These are phyloP conservation scores for Hippophae tibetana DNA, from an alignment of 306 rosid genomes.

Conservation along the genomic window DNA sequence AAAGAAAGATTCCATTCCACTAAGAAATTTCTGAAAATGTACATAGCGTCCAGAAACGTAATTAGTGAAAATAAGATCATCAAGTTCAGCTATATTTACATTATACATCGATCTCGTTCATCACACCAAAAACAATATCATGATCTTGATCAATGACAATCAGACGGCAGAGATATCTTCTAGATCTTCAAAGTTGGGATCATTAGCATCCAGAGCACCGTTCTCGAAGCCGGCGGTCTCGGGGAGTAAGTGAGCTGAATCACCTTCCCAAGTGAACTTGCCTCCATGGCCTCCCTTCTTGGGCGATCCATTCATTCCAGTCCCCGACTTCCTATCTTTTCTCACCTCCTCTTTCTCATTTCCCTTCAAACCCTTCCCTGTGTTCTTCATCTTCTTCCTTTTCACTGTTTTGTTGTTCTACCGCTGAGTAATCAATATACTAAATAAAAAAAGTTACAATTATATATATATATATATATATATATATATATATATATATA, in stretches of 20 bases:
- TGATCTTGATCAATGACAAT: conserved; percentile 7
- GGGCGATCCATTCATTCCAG: conserved; percentile 81
- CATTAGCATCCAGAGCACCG: conserved; percentile 46
- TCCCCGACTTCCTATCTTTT: conserved; percentile 68
- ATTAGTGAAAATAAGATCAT: too few relatives aligned
- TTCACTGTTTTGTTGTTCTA: background rate
- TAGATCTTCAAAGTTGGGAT: conserved; percentile 76
- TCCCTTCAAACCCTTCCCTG: conserved; percentile 44
- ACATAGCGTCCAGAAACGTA: too few relatives aligned
- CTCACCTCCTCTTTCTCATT: conserved; percentile 39
- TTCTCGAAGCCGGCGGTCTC: conserved; percentile 45
- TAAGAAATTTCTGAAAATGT: too few relatives aligned
- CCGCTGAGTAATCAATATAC: background rate
- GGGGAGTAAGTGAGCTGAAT: conserved; percentile 24
- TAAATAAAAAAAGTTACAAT: accelerated
- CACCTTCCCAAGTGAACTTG: conserved; percentile 83
- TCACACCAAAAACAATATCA: conserved; percentile 2
- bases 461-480: background rate
- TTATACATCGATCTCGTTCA: too few relatives aligned
- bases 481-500: background rate
- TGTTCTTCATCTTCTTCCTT: conserved; percentile 46
- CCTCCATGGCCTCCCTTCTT: conserved; percentile 96
- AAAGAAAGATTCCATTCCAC: too few relatives aligned
- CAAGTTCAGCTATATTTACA: too few relatives aligned
- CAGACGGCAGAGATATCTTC: conserved; percentile 37